Evolutionary conservation across 129 eudicot genomes (phyloP), one percentile per base, ranked within the genome.

Genomic region (Artemisia tridentata): DNA sequence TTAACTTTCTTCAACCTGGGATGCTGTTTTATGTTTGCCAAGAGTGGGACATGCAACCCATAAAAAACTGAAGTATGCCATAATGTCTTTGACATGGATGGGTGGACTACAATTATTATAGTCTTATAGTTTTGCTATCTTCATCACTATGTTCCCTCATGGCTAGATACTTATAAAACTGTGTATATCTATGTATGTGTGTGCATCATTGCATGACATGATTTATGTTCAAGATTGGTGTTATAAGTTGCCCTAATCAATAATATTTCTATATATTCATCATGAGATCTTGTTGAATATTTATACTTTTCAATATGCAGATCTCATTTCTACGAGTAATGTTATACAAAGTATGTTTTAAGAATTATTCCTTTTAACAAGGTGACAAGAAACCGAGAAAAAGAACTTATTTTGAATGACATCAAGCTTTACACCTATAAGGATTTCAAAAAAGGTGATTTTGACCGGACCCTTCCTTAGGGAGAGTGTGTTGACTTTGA

Each of bases 11-110:
- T 78, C 65, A 78, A 78, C 81, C 81, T 78, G 81, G 81, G 81
- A 78, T 78, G 81, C 81, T 78, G 77, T 78, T 71, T 78, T 53
- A 71, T 78, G 81, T 78, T 78, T 71, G 81, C 53, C 68, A 78
- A 63, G 72, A 60, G 77, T 78, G 72, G 81, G 81, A 71, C 81
- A 78, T 63, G 60, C 59, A 62, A 62, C 72, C 81, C 76, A 77
- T 45, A 53, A 78, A 75, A 63, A 63, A 71, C 72, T 78, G 52
- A 78, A 63, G 55, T 60, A 78, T 63, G 77, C 71, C 75, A 77
- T 62, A 68, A 77, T 78, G 67, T 71, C 56, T 65, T 77, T 77
- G 76, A 69, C 75, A 68, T 68, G 34, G 64, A 72, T 72, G 11
- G 59, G 64, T 71, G 81, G 81, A 54, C 51, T 71, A 19, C 58